phyloP scores from a whole-genome alignment of 768 basidiomycete species.

The Phaffia australis region DNA sequence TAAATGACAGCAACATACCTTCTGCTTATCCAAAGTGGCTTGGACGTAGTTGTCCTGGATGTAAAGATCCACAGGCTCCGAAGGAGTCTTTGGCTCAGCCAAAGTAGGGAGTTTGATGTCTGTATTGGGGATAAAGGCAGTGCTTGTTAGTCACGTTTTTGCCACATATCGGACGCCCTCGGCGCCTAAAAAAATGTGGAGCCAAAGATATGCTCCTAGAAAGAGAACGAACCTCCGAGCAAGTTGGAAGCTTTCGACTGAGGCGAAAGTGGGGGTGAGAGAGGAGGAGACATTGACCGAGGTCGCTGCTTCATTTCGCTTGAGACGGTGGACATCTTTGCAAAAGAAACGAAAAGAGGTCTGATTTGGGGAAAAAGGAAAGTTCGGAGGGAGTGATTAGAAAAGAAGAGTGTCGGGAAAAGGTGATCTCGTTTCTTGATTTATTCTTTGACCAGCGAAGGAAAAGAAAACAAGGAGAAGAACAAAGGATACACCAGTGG shows the following conservation, averaged over 20 bases:
- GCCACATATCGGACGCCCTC: neutral
- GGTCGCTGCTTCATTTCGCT: conserved; percentile 2
- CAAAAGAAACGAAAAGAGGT: neutral
- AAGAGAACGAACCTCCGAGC: neutral
- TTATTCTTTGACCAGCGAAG: neutral
- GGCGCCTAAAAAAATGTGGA: neutral
- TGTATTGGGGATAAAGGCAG: neutral
- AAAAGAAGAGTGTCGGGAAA: neutral
- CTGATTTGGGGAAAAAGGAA: neutral
- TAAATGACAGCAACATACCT: conserved; percentile 35
- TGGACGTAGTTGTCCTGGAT: conserved; percentile 76
- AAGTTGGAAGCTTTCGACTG: conserved; percentile 6
- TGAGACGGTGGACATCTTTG: neutral
- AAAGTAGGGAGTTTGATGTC: conserved; percentile 15
- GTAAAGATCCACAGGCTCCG: conserved; percentile 13
- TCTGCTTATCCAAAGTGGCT: conserved; percentile 58
- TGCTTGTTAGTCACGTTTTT: no score
- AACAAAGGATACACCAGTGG: no score
- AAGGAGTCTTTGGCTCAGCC: conserved; percentile 13
- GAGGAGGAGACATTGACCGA: conserved; percentile 10
- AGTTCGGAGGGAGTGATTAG: neutral
- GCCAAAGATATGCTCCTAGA: neutral
- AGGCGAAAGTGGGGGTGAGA: conserved; percentile 19
- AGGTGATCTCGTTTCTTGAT: neutral
- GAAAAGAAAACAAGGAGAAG: no score